Evolutionary conservation across 2,329 filamentous ascomycete genomes (phyloP), one percentile per base, ranked within the genome.

Genomic region (Hypoxylon rubiginosum): DNA sequence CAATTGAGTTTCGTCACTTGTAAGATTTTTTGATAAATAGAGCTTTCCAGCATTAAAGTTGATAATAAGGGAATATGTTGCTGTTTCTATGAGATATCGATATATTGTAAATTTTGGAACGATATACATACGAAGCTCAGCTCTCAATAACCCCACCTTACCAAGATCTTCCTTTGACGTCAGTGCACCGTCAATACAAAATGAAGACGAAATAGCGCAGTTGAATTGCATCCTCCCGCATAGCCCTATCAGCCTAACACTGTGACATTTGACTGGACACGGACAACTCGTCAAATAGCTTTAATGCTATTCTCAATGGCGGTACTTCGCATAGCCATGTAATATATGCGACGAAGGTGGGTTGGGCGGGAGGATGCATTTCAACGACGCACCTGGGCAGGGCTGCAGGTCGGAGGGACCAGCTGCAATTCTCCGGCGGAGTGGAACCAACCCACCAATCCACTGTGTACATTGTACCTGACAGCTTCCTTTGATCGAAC

Each of bases 91-190:
- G 26, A 7, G 26, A 28, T 7, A 28, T 28, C 4, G 26, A 28
- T 3, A 28, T 7, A 7, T 28, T 28, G 7, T 28, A 28, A 28
- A 28, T 28, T 28, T 28, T 28, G 13, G 34, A 15, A 55, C n/a
- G 5, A 21, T 19, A 21, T 26, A 28, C 11, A 4, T n/a, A 41
- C n/a, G 13, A 17, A n/a, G n/a, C n/a, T n/a, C n/a, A 34, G n/a
- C 39, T 43, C 43, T 24, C 11, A 26, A 8, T 51, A 58, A 61
- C 69, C 49, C 64, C 69, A 69, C 68, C 63, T 63, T 61, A 64
- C 54, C 62, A 66, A 19, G 57, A 32, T 21, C 64, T 30, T 55
- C 8, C 24, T 50, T 62, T 72, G 64, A 72, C 70, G 70, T 72
- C 64, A 71, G 62, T 63, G 58, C 50, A 43, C 30, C 36, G 2